Evolutionary conservation across 2,329 filamentous ascomycete genomes (phyloP).

Genomic region (Diaporthe batatas): DNA sequence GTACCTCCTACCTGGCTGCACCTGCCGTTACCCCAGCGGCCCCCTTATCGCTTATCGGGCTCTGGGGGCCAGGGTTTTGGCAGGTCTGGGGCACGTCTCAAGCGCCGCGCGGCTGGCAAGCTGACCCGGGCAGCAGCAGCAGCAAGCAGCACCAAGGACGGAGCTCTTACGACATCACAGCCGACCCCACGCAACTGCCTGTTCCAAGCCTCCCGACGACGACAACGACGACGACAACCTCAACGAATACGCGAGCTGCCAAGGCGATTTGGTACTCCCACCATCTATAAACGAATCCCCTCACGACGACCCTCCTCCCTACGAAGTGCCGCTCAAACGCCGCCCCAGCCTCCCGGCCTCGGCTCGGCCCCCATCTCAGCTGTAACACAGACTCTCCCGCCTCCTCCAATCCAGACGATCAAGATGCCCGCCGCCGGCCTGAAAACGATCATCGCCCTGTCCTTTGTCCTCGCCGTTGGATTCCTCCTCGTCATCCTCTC

Average conservation of each 20-base stretch:
- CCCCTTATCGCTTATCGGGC: slow-evolving; percentile 41
- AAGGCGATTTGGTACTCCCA: neutral
- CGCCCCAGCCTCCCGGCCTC: slow-evolving; percentile 19
- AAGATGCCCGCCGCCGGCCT: slow-evolving; percentile 84
- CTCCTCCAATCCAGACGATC: slow-evolving; percentile 43
- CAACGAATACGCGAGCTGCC: slow-evolving; percentile 8
- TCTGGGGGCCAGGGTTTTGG: slow-evolving; percentile 1
- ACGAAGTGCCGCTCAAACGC: neutral
- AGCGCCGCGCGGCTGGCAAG: slow-evolving; percentile 36
- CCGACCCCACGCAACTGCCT: slow-evolving; percentile 31
- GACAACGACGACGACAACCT: slow-evolving; percentile 7
- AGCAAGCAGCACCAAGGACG: slow-evolving; percentile 12
- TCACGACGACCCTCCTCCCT: slow-evolving; percentile 1
- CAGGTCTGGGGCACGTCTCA: slow-evolving; percentile 30
- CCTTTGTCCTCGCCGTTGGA: slow-evolving; percentile 98
- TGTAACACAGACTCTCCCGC: slow-evolving; percentile 16
- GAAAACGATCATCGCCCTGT: slow-evolving; percentile 98
- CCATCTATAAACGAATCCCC: neutral
- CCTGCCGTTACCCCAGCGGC: neutral
- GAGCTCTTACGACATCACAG: slow-evolving; percentile 42
- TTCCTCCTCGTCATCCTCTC: slow-evolving; percentile 99
- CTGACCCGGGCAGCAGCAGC: slow-evolving; percentile 16
- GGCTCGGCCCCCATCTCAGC: slow-evolving; percentile 1
- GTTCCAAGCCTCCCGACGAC: slow-evolving; percentile 11
- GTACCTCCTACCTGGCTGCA: slow-evolving; percentile 41